Percentiles rank a stretch among this genome's conserved stretches.
These are phyloP conservation scores for Tulasnella sp. DNA, from an alignment of 768 basidiomycete genomes.

Conservation along the genomic window DNA sequence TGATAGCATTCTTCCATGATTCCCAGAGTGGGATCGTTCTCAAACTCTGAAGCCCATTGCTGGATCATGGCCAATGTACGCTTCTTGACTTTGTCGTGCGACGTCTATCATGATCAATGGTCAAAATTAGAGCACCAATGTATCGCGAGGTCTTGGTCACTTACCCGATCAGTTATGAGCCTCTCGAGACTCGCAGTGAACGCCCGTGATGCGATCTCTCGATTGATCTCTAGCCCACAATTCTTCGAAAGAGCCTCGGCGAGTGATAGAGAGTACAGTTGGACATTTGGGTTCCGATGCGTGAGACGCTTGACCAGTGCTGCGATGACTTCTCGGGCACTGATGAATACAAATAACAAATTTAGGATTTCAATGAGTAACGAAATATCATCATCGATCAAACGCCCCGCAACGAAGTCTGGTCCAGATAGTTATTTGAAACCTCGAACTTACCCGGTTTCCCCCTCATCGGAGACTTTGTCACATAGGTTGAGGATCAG, in stretches of 20 bases:
- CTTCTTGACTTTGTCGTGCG: conserved; percentile 82
- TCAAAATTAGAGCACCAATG: no score
- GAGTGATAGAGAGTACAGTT: conserved; percentile 82
- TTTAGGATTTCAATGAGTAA: neutral
- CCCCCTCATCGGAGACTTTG: conserved; percentile 85
- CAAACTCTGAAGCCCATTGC: conserved; percentile 77
- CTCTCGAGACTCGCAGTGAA: conserved; percentile 87
- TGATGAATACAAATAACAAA: conserved; percentile 27
- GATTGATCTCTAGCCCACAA: conserved; percentile 64
- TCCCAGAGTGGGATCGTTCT: conserved; percentile 64
- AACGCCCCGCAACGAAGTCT: neutral
- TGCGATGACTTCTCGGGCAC: conserved; percentile 76
- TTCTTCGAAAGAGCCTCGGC: conserved; percentile 89
- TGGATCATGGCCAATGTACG: conserved; percentile 61
- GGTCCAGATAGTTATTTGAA: neutral
- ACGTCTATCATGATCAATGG: conserved; percentile 42
- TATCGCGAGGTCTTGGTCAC: no score
- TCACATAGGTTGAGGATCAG: conserved; percentile 89
- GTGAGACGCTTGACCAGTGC: conserved; percentile 80
- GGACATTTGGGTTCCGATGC: conserved; percentile 93
- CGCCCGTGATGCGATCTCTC: conserved; percentile 78
- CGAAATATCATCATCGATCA: no score
- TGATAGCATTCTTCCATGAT: conserved; percentile 88
- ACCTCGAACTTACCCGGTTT: conserved; percentile 51
- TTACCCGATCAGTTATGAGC: conserved; percentile 76